Percentiles rank a stretch among this genome's conserved stretches.
Evolutionary conservation across 2,329 filamentous ascomycete genomes (phyloP).

Genomic region (Neofusicoccum kwambonambiense): DNA sequence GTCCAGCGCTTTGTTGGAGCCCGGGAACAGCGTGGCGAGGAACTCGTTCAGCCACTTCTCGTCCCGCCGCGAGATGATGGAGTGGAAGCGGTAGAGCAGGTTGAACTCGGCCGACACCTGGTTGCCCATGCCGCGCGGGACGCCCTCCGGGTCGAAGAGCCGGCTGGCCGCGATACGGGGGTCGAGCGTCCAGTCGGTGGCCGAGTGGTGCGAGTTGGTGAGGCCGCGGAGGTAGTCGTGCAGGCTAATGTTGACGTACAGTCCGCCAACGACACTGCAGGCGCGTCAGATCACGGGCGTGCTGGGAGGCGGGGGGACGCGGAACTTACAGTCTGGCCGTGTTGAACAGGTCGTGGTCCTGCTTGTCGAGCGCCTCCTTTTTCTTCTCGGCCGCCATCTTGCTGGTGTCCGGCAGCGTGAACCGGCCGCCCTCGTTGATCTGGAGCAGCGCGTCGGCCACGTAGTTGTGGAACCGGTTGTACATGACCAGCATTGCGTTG

Average conservation of each 20-base stretch:
- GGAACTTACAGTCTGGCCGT: slow-evolving; percentile 31
- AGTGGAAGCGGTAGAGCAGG: slow-evolving; percentile 53
- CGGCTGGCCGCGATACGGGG: slow-evolving; percentile 38
- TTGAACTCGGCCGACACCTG: slow-evolving; percentile 56
- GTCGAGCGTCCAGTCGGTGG: slow-evolving; percentile 45
- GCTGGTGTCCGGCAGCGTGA: slow-evolving; percentile 25
- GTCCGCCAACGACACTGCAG: slow-evolving; percentile 29
- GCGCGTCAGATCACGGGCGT: no score
- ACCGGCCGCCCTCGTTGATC: slow-evolving; percentile 46
- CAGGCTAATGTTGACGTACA: slow-evolving; percentile 36
- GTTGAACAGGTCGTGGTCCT: slow-evolving; percentile 37
- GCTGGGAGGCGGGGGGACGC: neutral
- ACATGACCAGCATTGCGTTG: slow-evolving; percentile 36
- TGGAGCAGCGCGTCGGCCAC: slow-evolving; percentile 36
- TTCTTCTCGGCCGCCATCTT: slow-evolving; percentile 12
- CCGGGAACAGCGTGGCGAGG: slow-evolving; percentile 34
- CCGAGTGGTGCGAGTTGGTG: slow-evolving; percentile 39
- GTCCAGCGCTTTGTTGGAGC: slow-evolving; percentile 19
- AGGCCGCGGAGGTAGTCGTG: slow-evolving; percentile 42
- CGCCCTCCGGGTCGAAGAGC: slow-evolving; percentile 26
- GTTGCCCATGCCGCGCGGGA: slow-evolving; percentile 48
- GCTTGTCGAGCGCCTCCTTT: slow-evolving; percentile 26
- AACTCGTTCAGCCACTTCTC: slow-evolving; percentile 46
- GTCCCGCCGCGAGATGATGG: slow-evolving; percentile 44
- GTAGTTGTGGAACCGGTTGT: slow-evolving; percentile 42